A percentile compares a stretch with the other conserved stretches of the same genome.
These are phyloP conservation scores for Boletus semigastroideus DNA, from an alignment of 1,284 basidiomycete genomes.

Conservation along the genomic window DNA sequence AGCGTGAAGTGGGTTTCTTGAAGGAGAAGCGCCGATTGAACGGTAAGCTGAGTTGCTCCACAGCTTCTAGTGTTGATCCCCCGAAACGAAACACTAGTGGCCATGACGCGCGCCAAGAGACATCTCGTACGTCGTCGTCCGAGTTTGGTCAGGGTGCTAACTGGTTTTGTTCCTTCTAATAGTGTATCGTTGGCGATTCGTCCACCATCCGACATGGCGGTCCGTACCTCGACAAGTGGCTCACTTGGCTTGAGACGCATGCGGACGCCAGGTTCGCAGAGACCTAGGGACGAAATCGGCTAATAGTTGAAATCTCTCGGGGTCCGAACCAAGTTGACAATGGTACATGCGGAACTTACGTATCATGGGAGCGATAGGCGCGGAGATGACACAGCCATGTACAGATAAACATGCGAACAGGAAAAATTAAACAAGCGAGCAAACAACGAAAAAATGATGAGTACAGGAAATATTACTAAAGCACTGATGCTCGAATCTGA, in stretches of 20 bases:
- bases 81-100: conserved; percentile 52
- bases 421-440: too few species aligned
- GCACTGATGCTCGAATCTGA: too few species aligned
- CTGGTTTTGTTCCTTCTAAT: neutral
- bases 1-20: conserved; percentile 90
- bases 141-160: neutral
- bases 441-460: too few species aligned
- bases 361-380: conserved; percentile 10
- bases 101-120: conserved; percentile 92
- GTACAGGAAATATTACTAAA: too few species aligned
- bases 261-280: conserved; percentile 88
- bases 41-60: conserved; percentile 44
- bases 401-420: too few species aligned
- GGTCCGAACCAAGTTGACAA: too few species aligned
- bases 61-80: neutral
- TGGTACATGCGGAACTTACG: neutral
- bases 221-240: conserved; percentile 83
- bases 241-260: conserved; percentile 85
- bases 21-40: conserved; percentile 90
- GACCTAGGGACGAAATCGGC: neutral
- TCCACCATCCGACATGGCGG: conserved; percentile 85
- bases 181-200: conserved; percentile 92
- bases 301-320: neutral
- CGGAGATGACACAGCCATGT: neutral
- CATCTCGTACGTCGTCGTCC: conserved; percentile 61